Conservation (phyloP, 768 basidiomycete genomes). For the Chalciporus pseudorubinellus region DNA sequence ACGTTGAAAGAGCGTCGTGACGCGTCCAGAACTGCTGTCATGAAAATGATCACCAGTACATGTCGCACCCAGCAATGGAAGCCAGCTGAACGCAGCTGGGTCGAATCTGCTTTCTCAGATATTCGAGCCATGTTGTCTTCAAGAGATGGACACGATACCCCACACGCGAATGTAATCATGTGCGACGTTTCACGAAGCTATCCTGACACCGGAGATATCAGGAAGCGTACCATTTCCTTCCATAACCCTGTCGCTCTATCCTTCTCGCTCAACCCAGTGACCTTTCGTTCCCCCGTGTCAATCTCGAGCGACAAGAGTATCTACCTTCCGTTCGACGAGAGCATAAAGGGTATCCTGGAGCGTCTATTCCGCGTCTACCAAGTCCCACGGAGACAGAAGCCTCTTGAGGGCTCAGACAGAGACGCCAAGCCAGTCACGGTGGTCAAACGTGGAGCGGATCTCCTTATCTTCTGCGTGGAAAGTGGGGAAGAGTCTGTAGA, state of each 20-base stretch:
- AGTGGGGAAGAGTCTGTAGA: constrained; percentile 1
- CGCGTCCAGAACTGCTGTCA: constrained; percentile 24
- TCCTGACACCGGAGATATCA: background rate
- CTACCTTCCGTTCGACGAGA: constrained; percentile 23
- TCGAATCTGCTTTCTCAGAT: constrained; percentile 25
- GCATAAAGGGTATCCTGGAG: constrained; percentile 5
- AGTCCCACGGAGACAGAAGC: constrained; percentile 8
- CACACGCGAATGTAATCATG: constrained; percentile 23
- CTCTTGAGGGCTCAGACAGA: constrained; percentile 3
- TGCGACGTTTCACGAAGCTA: constrained; percentile 16
- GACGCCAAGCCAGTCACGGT: constrained; percentile 3
- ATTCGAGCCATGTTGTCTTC: constrained; percentile 25
- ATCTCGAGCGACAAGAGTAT: constrained; percentile 14
- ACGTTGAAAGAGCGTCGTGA: constrained; percentile 17
- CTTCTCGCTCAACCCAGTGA: constrained; percentile 9
- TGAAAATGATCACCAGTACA: constrained; percentile 17
- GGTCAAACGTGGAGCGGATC: constrained; percentile 24
- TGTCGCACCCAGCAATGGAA: constrained; percentile 27
- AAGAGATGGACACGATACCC: background rate
- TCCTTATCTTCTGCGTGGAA: constrained; percentile 25
- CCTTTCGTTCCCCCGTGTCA: constrained; percentile 22
- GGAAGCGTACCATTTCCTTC: constrained; percentile 24
- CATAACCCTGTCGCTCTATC: constrained; percentile 21
- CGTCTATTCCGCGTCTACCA: constrained; percentile 23
- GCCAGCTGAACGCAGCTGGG: constrained; percentile 27